Percentiles rank a stretch among this genome's conserved stretches.
Conservation (phyloP, 129 eudicot species). For the Ambrosia trifida region DNA sequence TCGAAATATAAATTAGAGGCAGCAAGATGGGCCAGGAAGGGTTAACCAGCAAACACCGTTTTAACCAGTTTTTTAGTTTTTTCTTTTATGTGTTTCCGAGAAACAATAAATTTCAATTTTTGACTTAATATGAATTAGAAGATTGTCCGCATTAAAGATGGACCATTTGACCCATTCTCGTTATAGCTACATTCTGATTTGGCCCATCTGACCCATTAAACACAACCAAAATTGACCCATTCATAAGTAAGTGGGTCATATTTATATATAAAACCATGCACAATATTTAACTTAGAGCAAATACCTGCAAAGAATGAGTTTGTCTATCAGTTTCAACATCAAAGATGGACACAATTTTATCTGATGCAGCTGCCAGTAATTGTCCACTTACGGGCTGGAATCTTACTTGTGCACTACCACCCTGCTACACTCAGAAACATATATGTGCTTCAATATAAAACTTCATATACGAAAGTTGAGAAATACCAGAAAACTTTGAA, state of each 20-base stretch:
- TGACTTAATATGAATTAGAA: background rate
- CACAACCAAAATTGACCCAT: slow-evolving; percentile 8
- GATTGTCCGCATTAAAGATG: background rate
- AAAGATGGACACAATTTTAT: slow-evolving; percentile 72
- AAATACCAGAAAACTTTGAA: too few species aligned
- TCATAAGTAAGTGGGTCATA: background rate
- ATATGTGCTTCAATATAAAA: slow-evolving; percentile 12
- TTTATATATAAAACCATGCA: background rate
- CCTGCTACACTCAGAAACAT: slow-evolving; percentile 51
- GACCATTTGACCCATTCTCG: background rate
- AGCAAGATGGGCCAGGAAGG: background rate
- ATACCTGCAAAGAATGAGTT: slow-evolving; percentile 82
- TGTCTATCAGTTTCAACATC: slow-evolving; percentile 89
- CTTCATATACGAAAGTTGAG: background rate
- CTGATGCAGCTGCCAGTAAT: slow-evolving; percentile 90
- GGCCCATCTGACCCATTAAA: background rate
- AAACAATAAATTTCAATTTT: background rate
- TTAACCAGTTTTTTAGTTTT: background rate
- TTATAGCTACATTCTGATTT: background rate
- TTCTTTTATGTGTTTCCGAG: background rate
- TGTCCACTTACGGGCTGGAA: slow-evolving; percentile 89
- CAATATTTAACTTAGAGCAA: background rate
- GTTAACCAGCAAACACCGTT: background rate
- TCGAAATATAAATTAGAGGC: background rate
- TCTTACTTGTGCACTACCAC: slow-evolving; percentile 95